Evolutionary conservation across 1,284 basidiomycete genomes (phyloP), one percentile per base, ranked within the genome.

Genomic region (Boletus smithii): DNA sequence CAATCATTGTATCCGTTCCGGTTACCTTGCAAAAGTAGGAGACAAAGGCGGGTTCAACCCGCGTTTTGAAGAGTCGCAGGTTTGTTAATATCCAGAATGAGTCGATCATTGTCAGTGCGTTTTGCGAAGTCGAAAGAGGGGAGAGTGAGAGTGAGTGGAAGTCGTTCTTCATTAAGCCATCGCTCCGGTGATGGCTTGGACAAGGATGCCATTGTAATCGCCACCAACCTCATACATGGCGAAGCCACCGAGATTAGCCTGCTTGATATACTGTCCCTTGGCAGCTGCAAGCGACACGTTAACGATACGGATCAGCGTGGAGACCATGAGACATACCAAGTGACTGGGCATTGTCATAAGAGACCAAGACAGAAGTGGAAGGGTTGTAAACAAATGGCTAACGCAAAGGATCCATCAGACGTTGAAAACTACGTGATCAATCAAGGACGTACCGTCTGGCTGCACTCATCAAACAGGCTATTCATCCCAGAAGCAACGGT

Each of bases 361-460:
- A 75, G 34, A 87, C 71, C 69, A 83, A 73, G 49, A 80, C 65
- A 42, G 77, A 65, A 0, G 71, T 70, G 1, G 66, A 68, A 34
- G 72, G 56, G 62, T 83, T 74, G 62, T 84, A 87, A 22, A 85
- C 73, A 51, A 77, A 85, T 0, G 84, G 79, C 83, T 86, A 42
- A 17, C 1, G n/a, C 10, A 30, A 43, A 27, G 0, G 1, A 27
- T 23, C n/a, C 1, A 17, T 61, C 29, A 63, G 48, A 37, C 10
- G 7, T 11, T 7, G 33, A 24, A 24, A 29, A 9, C 7, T 14
- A 5, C 0, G 23, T 1, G 1, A 17, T 33, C 20, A 4, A 27
- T n/a, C 17, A 39, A n/a, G 2, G 6, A 69, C 83, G 48, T 49
- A 85, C 84, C 44, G 85, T 87, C 67, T 87, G 75, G 51, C 77